phyloP scores from a whole-genome alignment of 345 rosid genomes.

The Eutrema yunnanense region DNA sequence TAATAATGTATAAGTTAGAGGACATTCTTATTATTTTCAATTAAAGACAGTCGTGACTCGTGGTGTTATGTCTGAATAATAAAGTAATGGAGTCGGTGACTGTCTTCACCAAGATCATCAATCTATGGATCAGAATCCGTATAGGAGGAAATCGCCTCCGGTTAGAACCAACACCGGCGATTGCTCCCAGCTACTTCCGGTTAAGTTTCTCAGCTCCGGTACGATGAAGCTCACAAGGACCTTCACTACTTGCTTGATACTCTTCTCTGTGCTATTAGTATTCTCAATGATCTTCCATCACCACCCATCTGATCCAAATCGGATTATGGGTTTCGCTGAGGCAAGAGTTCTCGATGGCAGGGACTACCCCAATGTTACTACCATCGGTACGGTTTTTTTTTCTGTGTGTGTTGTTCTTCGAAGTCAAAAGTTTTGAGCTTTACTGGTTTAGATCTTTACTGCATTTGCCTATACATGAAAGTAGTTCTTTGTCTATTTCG shows the following conservation, averaged over 20 bases:
- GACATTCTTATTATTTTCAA: neutral
- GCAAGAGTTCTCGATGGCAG: conserved; percentile 37
- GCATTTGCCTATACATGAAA: neutral
- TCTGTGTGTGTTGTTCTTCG: neutral
- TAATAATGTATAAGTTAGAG: neutral
- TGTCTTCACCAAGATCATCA: conserved; percentile 7
- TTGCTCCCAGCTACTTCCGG: neutral
- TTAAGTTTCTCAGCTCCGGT: conserved; percentile 31
- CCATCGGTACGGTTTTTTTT: neutral
- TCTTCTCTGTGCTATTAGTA: conserved; percentile 33
- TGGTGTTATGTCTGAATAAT: conserved; percentile 14
- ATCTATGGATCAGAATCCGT: conserved; percentile 29
- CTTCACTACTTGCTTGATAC: conserved; percentile 33
- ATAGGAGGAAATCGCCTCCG: conserved; percentile 23
- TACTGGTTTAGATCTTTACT: conserved; percentile 7
- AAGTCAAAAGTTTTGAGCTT: conserved; percentile 11
- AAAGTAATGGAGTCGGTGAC: conserved; percentile 24
- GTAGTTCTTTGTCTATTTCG: neutral
- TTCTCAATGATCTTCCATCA: conserved; percentile 35
- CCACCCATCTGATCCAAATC: conserved; percentile 30
- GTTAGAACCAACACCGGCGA: conserved; percentile 9
- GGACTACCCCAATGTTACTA: conserved; percentile 19
- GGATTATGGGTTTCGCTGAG: conserved; percentile 35
- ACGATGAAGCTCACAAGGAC: conserved; percentile 35
- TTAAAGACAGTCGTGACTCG: conserved; percentile 7